phyloP scores from a whole-genome alignment of 139 green algal genomes.

The Tetradesmus obliquus region DNA sequence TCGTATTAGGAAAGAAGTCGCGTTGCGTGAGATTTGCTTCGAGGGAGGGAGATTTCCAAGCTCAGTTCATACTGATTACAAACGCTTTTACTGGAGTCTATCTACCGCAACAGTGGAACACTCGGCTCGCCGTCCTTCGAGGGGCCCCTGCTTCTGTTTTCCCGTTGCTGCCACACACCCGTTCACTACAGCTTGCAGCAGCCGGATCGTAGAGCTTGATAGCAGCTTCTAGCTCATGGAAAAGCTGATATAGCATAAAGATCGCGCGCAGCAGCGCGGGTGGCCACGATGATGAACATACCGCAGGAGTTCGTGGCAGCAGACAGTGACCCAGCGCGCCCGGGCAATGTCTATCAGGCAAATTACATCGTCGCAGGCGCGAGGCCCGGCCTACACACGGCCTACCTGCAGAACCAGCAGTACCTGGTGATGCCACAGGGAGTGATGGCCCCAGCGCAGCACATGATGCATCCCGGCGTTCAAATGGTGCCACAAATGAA shows the following conservation, averaged over 20 bases:
- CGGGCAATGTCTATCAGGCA: not conserved
- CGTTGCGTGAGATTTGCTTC: not conserved
- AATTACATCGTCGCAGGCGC: not conserved
- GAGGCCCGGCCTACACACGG: not conserved
- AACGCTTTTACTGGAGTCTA: not conserved
- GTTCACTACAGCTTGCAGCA: not conserved
- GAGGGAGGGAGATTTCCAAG: too few species aligned
- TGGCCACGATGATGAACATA: not conserved
- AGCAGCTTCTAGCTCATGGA: not conserved
- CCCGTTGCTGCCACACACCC: not conserved
- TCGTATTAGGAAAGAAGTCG: not conserved
- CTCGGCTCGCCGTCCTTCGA: not conserved
- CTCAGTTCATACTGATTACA: not conserved
- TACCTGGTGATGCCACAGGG: not conserved
- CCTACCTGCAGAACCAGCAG: constrained; percentile 8
- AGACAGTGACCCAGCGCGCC: not conserved
- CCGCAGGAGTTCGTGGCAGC: not conserved
- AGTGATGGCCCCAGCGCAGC: not conserved
- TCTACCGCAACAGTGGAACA: not conserved
- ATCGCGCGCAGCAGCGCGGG: not conserved
- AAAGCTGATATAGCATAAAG: not conserved
- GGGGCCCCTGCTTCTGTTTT: not conserved
- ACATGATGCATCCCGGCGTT: not conserved
- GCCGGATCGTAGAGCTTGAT: not conserved
- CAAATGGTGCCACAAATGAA: constrained; percentile 14